These are phyloP conservation scores for Kazachstania sp. DNA, from an alignment of 1,139 yeast species.

Conservation along the genomic window DNA sequence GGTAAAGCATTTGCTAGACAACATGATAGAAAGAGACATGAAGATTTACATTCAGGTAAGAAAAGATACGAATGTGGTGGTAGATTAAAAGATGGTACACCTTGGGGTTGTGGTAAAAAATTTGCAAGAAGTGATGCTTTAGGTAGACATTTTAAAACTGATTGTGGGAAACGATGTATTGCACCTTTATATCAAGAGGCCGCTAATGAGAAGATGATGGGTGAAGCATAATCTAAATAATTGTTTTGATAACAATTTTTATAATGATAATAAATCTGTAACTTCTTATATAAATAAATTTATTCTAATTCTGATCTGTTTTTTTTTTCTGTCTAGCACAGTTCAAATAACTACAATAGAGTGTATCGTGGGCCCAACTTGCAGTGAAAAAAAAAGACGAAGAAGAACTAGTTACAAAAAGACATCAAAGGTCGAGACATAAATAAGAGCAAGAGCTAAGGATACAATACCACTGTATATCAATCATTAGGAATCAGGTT, in stretches of 20 bases:
- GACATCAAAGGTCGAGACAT: no score
- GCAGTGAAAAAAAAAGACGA: no score
- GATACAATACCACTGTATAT: no score
- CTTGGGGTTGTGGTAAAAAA: constrained; percentile 88
- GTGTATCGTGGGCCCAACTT: no score
- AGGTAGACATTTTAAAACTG: constrained; percentile 89
- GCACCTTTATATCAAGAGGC: constrained; percentile 66
- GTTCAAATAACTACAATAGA: no score
- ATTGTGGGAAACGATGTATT: constrained; percentile 82
- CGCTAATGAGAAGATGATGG: constrained; percentile 18
- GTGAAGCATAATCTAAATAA: neutral
- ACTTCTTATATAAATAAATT: no score
- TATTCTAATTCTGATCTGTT: no score
- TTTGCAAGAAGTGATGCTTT: constrained; percentile 96
- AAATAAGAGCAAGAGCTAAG: no score
- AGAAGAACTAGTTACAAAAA: no score
- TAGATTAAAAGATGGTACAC: constrained; percentile 41
- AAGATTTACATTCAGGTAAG: constrained; percentile 85
- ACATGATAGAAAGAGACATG: constrained; percentile 91
- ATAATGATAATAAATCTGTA: neutral
- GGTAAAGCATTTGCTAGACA: constrained; percentile 94
- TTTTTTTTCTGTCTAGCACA: no score
- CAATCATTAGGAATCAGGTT: no score
- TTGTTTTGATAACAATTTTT: neutral
- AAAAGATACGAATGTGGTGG: constrained; percentile 84